These are phyloP conservation scores for Aspergillus sp. DNA, from an alignment of 2,329 filamentous ascomycete genomes.

Conservation along the genomic window DNA sequence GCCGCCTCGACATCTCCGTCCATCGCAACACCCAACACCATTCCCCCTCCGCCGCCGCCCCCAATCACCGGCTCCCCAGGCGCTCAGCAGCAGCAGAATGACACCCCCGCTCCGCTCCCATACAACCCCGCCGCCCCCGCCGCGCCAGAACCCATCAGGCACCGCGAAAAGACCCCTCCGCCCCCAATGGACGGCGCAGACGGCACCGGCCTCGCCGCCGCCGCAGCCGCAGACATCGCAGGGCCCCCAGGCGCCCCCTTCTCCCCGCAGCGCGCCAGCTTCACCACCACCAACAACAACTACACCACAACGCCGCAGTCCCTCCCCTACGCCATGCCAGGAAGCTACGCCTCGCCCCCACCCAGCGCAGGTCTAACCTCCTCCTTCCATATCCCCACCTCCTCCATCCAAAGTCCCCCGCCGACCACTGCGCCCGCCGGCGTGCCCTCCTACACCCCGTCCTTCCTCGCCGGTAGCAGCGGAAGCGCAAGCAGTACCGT, in stretches of 20 bases:
- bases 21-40: conserved; percentile 17
- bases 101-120: conserved; percentile 48
- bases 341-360: conserved; percentile 34
- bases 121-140: conserved; percentile 66
- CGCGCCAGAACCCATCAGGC: conserved; percentile 62
- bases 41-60: conserved; percentile 25
- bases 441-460: conserved; percentile 28
- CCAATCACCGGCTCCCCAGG: conserved; percentile 15
- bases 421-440: conserved; percentile 24
- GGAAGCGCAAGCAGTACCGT: conserved; percentile 9
- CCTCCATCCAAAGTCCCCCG: conserved; percentile 5
- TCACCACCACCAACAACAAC: neutral
- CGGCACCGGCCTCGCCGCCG: conserved; percentile 45
- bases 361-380: conserved; percentile 24
- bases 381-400: conserved; percentile 12
- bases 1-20: conserved; percentile 16
- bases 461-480: conserved; percentile 16
- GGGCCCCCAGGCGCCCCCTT: conserved; percentile 20
- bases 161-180: conserved; percentile 66
- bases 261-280: conserved; percentile 13
- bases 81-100: conserved; percentile 4
- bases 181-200: conserved; percentile 52
- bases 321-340: conserved; percentile 21
- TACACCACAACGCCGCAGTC: conserved; percentile 7
- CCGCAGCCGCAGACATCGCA: conserved; percentile 31